Evolutionary conservation across 2,329 filamentous ascomycete genomes (phyloP).

Genomic region (Parafenestella ontariensis): DNA sequence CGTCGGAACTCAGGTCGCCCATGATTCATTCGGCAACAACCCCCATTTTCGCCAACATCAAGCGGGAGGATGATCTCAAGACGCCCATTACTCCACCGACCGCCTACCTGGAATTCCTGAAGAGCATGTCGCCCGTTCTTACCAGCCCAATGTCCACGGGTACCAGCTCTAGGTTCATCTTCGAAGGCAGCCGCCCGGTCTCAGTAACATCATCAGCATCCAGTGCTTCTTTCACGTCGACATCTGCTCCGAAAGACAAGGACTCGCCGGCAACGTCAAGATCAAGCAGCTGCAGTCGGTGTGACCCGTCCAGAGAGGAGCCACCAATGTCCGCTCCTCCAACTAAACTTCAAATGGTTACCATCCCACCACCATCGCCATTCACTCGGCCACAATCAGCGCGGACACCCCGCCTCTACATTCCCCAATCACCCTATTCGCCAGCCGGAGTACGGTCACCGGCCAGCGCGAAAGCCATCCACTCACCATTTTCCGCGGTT

Average conservation of each 20-base stretch:
- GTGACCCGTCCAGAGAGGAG: slow-evolving; percentile 41
- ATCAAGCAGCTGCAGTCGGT: slow-evolving; percentile 49
- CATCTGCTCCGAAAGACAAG: slow-evolving; percentile 43
- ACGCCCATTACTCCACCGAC: slow-evolving; percentile 90
- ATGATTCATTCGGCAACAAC: slow-evolving; percentile 59
- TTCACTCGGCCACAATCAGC: slow-evolving; percentile 70
- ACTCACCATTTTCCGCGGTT: slow-evolving; percentile 77
- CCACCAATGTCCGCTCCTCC: slow-evolving; percentile 54
- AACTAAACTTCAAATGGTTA: slow-evolving; percentile 59
- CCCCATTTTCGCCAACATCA: slow-evolving; percentile 64
- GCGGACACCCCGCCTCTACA: slow-evolving; percentile 70
- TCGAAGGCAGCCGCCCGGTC: slow-evolving; percentile 51
- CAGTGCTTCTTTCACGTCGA: slow-evolving; percentile 45
- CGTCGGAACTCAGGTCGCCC: slow-evolving; percentile 67
- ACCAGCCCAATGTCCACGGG: slow-evolving; percentile 71
- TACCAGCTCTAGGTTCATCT: slow-evolving; percentile 60
- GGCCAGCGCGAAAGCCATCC: slow-evolving; percentile 60
- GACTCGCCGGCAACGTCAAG: slow-evolving; percentile 45
- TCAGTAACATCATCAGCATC: slow-evolving; percentile 49
- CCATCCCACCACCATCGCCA: slow-evolving; percentile 66
- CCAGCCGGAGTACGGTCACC: slow-evolving; percentile 69
- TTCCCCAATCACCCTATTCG: slow-evolving; percentile 79
- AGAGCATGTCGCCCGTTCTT: slow-evolving; percentile 74
- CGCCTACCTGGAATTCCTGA: slow-evolving; percentile 93
- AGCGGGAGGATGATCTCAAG: slow-evolving; percentile 69